phyloP scores from a whole-genome alignment of 176 grass and related monocot species.

The Hsuehochloa calcarea region DNA sequence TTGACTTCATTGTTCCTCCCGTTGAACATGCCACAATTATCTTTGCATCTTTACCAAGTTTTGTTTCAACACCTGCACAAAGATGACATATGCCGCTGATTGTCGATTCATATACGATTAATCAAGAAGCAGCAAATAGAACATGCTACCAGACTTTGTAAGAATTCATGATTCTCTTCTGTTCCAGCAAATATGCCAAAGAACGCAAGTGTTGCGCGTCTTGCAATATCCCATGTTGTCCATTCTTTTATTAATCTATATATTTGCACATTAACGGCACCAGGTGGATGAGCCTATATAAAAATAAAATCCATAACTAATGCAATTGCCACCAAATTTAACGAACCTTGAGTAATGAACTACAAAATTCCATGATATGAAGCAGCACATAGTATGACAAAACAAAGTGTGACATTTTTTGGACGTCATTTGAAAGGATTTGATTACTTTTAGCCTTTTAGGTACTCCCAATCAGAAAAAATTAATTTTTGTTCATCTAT shows the following conservation, averaged over 20 bases:
- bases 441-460: background rate
- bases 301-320: too few species aligned
- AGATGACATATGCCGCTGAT: constrained; percentile 2
- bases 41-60: constrained; percentile 85
- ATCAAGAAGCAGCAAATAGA: constrained; percentile 15
- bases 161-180: constrained; percentile 94
- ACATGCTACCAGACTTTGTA: constrained; percentile 53
- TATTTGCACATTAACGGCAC: constrained; percentile 97
- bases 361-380: too few species aligned
- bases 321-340: too few species aligned
- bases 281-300: constrained; percentile 80
- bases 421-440: background rate
- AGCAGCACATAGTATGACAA: too few species aligned
- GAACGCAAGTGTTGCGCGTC: constrained; percentile 93
- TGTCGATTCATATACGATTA: background rate
- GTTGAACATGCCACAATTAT: constrained; percentile 95
- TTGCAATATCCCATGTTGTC: constrained; percentile 98
- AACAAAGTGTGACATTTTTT: too few species aligned
- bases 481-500: background rate
- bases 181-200: constrained; percentile 97
- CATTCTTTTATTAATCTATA: constrained; percentile 99
- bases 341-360: too few species aligned
- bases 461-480: background rate
- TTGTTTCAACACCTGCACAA: constrained; percentile 62
- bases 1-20: constrained; percentile 82